A percentile compares a stretch with the other conserved stretches of the same genome.
phyloP scores from a whole-genome alignment of 345 rosid species.

The Aquilaria sinensis region DNA sequence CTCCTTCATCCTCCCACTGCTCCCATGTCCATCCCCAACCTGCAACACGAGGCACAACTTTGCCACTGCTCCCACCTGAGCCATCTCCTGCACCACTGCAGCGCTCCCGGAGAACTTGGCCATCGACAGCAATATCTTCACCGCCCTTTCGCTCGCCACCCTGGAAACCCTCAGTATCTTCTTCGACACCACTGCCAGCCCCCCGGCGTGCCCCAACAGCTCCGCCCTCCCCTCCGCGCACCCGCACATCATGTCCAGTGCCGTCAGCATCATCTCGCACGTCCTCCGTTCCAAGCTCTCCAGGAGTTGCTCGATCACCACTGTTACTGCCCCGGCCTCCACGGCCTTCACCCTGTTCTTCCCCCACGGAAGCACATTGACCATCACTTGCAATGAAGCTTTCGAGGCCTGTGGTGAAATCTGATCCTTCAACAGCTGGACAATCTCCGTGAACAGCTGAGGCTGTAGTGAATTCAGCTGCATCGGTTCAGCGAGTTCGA shows the following conservation, averaged over 20 bases:
- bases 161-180: conserved; percentile 70
- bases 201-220: conserved; percentile 54
- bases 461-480: conserved; percentile 31
- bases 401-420: conserved; percentile 59
- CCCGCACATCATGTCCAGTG: conserved; percentile 50
- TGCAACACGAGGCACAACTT: conserved; percentile 68
- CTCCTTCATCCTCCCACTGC: conserved; percentile 31
- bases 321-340: conserved; percentile 46
- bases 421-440: conserved; percentile 41
- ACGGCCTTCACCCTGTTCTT: conserved; percentile 66
- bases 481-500: conserved; percentile 54
- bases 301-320: conserved; percentile 53
- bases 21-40: conserved; percentile 25
- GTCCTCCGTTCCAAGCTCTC: conserved; percentile 43
- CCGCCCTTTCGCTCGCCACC: conserved; percentile 54
- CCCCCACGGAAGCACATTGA: conserved; percentile 50
- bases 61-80: conserved; percentile 62
- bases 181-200: conserved; percentile 66
- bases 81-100: conserved; percentile 51
- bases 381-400: conserved; percentile 45
- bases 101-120: conserved; percentile 53
- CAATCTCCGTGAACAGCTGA: conserved; percentile 38
- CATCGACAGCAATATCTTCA: conserved; percentile 51
- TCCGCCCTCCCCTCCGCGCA: conserved; percentile 81
- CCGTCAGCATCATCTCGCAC: conserved; percentile 42